These are phyloP conservation scores for Sarcocystis neurona DNA, from an alignment of 169 alveolate species.

Conservation along the genomic window DNA sequence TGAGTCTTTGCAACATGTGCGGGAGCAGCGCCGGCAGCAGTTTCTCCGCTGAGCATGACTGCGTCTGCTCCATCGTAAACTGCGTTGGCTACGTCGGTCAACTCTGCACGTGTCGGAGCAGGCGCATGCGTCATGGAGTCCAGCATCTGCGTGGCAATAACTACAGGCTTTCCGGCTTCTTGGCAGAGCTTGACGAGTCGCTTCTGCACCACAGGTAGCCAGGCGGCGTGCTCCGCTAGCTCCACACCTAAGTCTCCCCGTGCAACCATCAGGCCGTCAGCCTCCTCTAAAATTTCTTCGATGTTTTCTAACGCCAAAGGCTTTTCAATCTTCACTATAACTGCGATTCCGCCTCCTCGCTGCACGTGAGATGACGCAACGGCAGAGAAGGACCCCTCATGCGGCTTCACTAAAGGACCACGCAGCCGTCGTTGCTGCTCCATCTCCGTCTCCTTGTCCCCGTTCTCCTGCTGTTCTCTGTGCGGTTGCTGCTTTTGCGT, in stretches of 20 bases:
- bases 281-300: constrained; percentile 86
- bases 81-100: constrained; percentile 96
- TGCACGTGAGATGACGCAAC: constrained; percentile 75
- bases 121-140: constrained; percentile 94
- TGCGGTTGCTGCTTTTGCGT: too few species aligned
- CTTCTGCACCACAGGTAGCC: constrained; percentile 92
- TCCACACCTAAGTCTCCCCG: constrained; percentile 98
- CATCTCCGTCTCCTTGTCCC: too few species aligned
- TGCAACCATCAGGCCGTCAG: constrained; percentile 98
- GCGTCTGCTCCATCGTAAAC: constrained; percentile 96
- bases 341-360: constrained; percentile 89
- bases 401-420: constrained; percentile 75
- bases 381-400: constrained; percentile 77
- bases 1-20: constrained; percentile 81
- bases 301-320: constrained; percentile 90
- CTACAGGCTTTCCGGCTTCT: constrained; percentile 91
- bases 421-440: too few species aligned
- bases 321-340: constrained; percentile 96
- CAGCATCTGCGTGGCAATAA: constrained; percentile 97
- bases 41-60: constrained; percentile 88
- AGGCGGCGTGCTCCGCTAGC: constrained; percentile 86
- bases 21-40: constrained; percentile 85
- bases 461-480: too few species aligned
- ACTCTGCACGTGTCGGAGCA: constrained; percentile 98
- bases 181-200: constrained; percentile 83